These are phyloP conservation scores for Sporodiniella umbellata DNA, from an alignment of 371 early-diverging fungal genomes.

Conservation along the genomic window DNA sequence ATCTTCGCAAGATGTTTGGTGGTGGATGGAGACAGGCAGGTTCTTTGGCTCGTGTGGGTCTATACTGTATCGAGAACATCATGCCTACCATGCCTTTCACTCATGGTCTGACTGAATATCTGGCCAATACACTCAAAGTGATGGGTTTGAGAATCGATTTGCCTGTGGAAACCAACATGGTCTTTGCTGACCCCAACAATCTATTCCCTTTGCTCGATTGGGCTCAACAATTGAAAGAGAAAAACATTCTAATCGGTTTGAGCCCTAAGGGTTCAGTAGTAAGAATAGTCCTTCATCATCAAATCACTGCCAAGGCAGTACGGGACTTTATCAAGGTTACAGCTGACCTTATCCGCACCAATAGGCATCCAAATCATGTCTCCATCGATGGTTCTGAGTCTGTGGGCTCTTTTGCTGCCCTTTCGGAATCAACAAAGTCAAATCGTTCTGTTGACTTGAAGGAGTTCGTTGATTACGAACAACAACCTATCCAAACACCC, in stretches of 20 bases:
- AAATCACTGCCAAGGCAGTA: conserved; percentile 58
- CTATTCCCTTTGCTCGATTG: conserved; percentile 47
- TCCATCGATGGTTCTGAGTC: too few species aligned
- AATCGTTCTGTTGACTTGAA: too few species aligned
- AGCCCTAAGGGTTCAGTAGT: conserved; percentile 43
- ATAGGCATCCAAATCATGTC: conserved; percentile 17
- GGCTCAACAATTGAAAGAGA: conserved; percentile 38
- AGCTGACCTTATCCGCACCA: conserved; percentile 14
- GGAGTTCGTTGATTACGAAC: too few species aligned
- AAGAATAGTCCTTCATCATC: conserved; percentile 77
- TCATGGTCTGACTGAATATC: conserved; percentile 60
- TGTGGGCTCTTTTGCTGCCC: too few species aligned
- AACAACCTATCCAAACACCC: too few species aligned
- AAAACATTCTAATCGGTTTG: conserved; percentile 52
- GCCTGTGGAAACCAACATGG: conserved; percentile 86
- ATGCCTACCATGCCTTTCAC: conserved; percentile 64
- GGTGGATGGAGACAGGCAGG: conserved; percentile 94
- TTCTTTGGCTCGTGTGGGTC: conserved; percentile 69
- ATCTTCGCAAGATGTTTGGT: conserved; percentile 86
- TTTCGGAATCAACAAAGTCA: too few species aligned
- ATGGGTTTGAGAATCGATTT: conserved; percentile 61
- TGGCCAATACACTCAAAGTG: conserved; percentile 54
- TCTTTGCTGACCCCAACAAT: conserved; percentile 65
- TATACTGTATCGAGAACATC: conserved; percentile 63
- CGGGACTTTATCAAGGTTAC: conserved; percentile 43